Base-by-base conservation (phyloP, 169 alveolate genomes). In the Cyclospora cayetanensis region DNA sequence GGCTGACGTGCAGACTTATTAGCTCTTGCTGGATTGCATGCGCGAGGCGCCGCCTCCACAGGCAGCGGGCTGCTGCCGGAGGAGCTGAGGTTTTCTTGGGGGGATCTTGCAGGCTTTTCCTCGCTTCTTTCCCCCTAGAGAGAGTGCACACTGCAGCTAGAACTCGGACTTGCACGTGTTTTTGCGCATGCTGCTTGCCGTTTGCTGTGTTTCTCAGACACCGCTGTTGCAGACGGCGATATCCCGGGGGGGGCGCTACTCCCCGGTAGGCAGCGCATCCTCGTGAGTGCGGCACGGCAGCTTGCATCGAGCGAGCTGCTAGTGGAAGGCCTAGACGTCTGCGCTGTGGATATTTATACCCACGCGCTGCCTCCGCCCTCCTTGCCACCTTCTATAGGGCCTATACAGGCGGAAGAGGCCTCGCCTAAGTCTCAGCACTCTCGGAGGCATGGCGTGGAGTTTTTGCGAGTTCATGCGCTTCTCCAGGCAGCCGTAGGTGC, bases 401-500 rank as follows among this genome's bases (percentile, higher is more conserved):
- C n/a, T n/a, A n/a, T n/a, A n/a, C 68, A 76, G 46, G n/a, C n/a
- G 25, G n/a, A 15, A 4, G 68, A 41, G 35, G 0, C 87, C 0
- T 20, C 42, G 39, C n/a, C 87, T 15, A 29, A 5, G 15, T 11
- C 27, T 15, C 60, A 34, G 18, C 63, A 50, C 63, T n/a, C n/a
- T n/a, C 20, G 60, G 27, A 34, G 66, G 41, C 34, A 34, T n/a
- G 27, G 22, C n/a, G 43, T 76, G 20, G 87, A 76, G 60, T n/a
- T 43, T 9, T 66, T 76, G 68, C 87, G 87, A 34, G 31, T 76
- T 18, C 65, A 76, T 20, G 87, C 87, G 41, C 87, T 76, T 34
- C 87, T 76, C 37, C 87, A 76, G 25, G 87, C 87, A 2, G 87
- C 87, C 27, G 87, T 76, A 1, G 87, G 87, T 42, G 68, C 66